phyloP scores from a whole-genome alignment of 192 early-diverging fungal genomes.

The Coemansia sp. region DNA sequence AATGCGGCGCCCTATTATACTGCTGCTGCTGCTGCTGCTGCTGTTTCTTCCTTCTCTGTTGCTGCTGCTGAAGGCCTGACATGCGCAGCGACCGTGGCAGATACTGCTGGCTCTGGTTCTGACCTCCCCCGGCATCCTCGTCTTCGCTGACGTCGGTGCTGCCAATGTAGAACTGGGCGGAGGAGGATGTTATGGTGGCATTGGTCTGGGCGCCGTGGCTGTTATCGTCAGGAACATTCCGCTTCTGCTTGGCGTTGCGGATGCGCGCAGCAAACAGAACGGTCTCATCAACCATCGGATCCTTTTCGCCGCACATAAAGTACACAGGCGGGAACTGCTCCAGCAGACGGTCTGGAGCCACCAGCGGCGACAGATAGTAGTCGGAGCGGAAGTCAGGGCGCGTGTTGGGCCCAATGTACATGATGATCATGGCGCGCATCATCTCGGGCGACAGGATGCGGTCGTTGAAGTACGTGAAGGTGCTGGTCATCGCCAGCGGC shows the following conservation, averaged over 20 bases:
- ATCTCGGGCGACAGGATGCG: slow-evolving; percentile 78
- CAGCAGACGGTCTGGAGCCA: slow-evolving; percentile 82
- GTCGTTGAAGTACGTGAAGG: slow-evolving; percentile 84
- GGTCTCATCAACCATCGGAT: slow-evolving; percentile 97
- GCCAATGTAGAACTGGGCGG: slow-evolving; percentile 38
- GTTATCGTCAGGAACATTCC: no score
- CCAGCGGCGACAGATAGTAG: slow-evolving; percentile 83
- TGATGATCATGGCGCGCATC: slow-evolving; percentile 69
- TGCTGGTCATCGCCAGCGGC: slow-evolving; percentile 71
- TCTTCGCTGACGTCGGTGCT: slow-evolving; percentile 51
- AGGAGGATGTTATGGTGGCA: not conserved
- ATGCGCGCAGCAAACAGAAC: slow-evolving; percentile 87
- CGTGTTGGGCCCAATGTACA: slow-evolving; percentile 85
- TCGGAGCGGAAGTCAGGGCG: slow-evolving; percentile 75
- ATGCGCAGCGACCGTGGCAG: slow-evolving; percentile 25
- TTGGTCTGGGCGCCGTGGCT: not conserved
- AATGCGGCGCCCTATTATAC: not conserved
- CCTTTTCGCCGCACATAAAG: slow-evolving; percentile 92
- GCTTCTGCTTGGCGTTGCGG: slow-evolving; percentile 73
- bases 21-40: not conserved
- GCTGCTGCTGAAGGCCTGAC: slow-evolving; percentile 22
- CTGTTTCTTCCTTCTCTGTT: not conserved
- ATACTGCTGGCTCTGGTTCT: not conserved
- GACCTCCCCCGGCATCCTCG: slow-evolving; percentile 15
- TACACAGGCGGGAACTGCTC: slow-evolving; percentile 89